phyloP scores from a whole-genome alignment of 495 filamentous ascomycete genomes.

The Zalerion maritima region DNA sequence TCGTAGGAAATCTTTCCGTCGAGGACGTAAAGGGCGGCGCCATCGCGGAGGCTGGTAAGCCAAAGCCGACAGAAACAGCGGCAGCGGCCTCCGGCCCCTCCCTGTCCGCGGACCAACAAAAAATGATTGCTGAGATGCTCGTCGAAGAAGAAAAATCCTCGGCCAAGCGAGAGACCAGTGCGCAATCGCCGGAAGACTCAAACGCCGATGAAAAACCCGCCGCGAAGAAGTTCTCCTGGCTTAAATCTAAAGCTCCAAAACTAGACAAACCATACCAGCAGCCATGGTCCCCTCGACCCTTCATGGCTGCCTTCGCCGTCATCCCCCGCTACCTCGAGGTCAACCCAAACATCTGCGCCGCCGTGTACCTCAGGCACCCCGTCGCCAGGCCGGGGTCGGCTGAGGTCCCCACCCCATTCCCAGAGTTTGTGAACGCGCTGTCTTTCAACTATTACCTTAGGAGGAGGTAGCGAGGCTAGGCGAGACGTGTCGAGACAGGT shows the following conservation, averaged over 20 bases:
- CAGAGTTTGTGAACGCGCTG: conserved; percentile 43
- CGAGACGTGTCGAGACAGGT: too few relatives aligned
- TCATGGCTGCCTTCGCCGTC: conserved; percentile 84
- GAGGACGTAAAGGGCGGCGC: conserved; percentile 1
- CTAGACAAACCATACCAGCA: conserved; percentile 81
- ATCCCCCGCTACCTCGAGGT: conserved; percentile 93
- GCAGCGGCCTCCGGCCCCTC: conserved; percentile 1
- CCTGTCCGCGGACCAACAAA: neutral
- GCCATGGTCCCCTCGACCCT: conserved; percentile 78
- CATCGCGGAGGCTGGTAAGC: neutral
- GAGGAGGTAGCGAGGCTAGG: conserved; percentile 55
- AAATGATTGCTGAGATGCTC: too few relatives aligned
- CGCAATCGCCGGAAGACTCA: too few relatives aligned
- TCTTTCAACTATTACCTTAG: conserved; percentile 91
- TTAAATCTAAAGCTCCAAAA: too few relatives aligned
- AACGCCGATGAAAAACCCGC: too few relatives aligned
- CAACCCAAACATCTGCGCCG: conserved; percentile 88
- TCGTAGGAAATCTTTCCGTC: conserved; percentile 9
- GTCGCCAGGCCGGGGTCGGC: conserved; percentile 77
- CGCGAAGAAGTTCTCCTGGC: too few relatives aligned
- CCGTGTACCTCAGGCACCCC: conserved; percentile 89
- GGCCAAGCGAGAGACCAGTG: too few relatives aligned
- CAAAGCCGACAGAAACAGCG: conserved; percentile 1
- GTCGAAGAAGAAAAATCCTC: too few relatives aligned
- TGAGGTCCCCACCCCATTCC: conserved; percentile 85